phyloP scores from a whole-genome alignment of 768 basidiomycete genomes.

The Austroboletus eburneus region DNA sequence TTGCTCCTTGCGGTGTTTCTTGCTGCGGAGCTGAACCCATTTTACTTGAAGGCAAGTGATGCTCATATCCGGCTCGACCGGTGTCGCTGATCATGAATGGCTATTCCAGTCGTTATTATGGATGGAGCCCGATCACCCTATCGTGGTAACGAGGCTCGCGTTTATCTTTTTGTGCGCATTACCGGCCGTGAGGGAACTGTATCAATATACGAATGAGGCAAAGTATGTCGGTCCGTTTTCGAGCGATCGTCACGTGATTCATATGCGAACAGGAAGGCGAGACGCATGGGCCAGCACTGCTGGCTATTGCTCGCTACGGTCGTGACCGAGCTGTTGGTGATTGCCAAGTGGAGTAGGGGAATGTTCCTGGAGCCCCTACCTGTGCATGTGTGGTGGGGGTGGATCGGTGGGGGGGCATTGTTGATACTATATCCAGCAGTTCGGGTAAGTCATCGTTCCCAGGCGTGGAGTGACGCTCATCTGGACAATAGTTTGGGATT shows the following conservation, averaged over 20 bases:
- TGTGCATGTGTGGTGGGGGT: constrained; percentile 56
- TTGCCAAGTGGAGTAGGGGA: constrained; percentile 78
- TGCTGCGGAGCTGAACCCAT: constrained; percentile 82
- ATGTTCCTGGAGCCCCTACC: constrained; percentile 67
- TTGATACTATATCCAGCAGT: constrained; percentile 66
- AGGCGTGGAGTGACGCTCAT: constrained; percentile 4
- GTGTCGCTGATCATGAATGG: constrained; percentile 34
- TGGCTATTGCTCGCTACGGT: constrained; percentile 88
- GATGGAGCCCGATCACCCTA: constrained; percentile 90
- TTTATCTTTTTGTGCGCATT: constrained; percentile 83
- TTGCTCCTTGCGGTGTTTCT: constrained; percentile 73
- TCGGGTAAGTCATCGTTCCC: constrained; percentile 43
- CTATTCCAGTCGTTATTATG: constrained; percentile 48
- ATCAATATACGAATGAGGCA: constrained; percentile 79
- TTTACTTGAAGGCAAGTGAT: constrained; percentile 72
- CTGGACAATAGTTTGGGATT: constrained; percentile 54
- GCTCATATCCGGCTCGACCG: constrained; percentile 15
- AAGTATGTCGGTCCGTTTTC: constrained; percentile 43
- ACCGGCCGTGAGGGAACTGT: constrained; percentile 80
- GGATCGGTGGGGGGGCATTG: constrained; percentile 54
- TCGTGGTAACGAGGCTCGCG: constrained; percentile 67
- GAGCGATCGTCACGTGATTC: constrained; percentile 1
- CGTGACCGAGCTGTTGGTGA: constrained; percentile 73
- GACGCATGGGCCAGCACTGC: constrained; percentile 85
- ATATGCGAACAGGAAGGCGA: constrained; percentile 56